Percentiles rank a stretch among this genome's conserved stretches.
Evolutionary conservation across 495 filamentous ascomycete genomes (phyloP).

Genomic region (Xylaria curta): DNA sequence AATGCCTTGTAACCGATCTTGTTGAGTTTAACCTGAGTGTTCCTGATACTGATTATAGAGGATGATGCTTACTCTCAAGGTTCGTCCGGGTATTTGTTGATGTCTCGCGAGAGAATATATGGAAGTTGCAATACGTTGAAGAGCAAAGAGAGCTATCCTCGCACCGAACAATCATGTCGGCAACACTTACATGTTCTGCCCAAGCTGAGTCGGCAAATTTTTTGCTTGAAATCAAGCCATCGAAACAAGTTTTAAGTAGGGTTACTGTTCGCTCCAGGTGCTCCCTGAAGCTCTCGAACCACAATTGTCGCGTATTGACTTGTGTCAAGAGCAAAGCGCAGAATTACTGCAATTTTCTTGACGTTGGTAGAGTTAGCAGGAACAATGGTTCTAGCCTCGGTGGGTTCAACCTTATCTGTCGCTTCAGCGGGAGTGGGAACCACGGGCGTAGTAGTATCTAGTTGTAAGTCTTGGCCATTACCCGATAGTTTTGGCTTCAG

Average conservation of each 20-base stretch:
- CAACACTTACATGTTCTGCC: background rate
- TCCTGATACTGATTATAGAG: background rate
- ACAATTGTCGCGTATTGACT: constrained; percentile 97
- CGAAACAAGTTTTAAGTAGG: background rate
- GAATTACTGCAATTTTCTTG: constrained; percentile 76
- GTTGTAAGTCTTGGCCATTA: background rate
- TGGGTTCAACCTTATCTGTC: background rate
- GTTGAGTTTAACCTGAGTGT: background rate
- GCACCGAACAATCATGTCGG: background rate
- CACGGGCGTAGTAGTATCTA: background rate
- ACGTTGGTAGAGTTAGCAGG: constrained; percentile 32
- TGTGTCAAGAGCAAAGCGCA: constrained; percentile 83
- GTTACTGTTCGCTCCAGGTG: constrained; percentile 9
- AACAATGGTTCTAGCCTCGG: background rate
- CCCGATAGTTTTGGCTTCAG: background rate
- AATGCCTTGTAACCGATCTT: background rate
- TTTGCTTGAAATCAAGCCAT: background rate
- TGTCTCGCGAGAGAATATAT: background rate
- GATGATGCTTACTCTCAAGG: background rate
- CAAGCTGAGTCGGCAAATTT: background rate
- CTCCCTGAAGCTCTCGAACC: constrained; percentile 72
- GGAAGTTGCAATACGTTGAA: background rate
- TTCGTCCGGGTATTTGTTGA: background rate
- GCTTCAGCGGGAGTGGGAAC: background rate
- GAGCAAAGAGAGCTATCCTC: background rate